Conservation (phyloP, 495 filamentous ascomycete species). For the Podospora pseudoanserina region DNA sequence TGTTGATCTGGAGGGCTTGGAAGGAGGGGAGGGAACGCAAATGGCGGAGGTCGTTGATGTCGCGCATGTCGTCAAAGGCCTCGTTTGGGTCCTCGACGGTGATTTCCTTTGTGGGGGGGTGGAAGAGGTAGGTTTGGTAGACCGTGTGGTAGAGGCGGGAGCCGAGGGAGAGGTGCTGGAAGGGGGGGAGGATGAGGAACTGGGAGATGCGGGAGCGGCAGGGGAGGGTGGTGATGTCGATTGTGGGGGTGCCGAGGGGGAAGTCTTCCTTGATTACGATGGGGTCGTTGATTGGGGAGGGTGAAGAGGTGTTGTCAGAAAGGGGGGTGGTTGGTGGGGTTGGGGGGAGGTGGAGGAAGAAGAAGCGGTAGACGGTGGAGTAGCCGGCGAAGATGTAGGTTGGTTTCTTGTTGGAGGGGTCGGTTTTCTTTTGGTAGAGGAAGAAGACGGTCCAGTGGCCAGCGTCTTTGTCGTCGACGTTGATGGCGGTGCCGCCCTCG, state of each 20-base stretch:
- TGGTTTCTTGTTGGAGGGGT: constrained; percentile 42
- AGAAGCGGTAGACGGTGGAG: constrained; percentile 84
- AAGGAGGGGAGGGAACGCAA: constrained; percentile 56
- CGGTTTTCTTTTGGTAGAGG: constrained; percentile 62
- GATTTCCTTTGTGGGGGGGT: constrained; percentile 68
- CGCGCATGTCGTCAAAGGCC: constrained; percentile 85
- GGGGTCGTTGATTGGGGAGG: constrained; percentile 25
- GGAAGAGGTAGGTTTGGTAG: constrained; percentile 58
- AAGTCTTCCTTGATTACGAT: constrained; percentile 20
- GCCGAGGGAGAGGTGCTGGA: constrained; percentile 75
- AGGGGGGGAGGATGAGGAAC: constrained; percentile 88
- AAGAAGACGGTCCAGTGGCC: constrained; percentile 92
- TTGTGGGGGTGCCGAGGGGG: constrained; percentile 44
- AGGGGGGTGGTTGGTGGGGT: constrained; percentile 23
- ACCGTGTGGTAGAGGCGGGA: constrained; percentile 76
- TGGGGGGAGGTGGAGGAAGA: constrained; percentile 44
- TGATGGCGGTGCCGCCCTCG: constrained; percentile 75
- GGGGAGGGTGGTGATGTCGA: constrained; percentile 45
- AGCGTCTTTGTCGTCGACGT: constrained; percentile 64
- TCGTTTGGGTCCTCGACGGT: constrained; percentile 97
- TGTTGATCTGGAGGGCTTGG: constrained; percentile 50
- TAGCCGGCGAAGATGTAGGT: constrained; percentile 79
- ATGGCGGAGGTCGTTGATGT: constrained; percentile 73
- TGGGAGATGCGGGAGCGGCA: constrained; percentile 84
- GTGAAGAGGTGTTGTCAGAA: constrained; percentile 15